Evolutionary conservation across 1,139 yeast genomes (phyloP), one percentile per base, ranked within the genome.

Genomic region (Diutina neorugosa): DNA sequence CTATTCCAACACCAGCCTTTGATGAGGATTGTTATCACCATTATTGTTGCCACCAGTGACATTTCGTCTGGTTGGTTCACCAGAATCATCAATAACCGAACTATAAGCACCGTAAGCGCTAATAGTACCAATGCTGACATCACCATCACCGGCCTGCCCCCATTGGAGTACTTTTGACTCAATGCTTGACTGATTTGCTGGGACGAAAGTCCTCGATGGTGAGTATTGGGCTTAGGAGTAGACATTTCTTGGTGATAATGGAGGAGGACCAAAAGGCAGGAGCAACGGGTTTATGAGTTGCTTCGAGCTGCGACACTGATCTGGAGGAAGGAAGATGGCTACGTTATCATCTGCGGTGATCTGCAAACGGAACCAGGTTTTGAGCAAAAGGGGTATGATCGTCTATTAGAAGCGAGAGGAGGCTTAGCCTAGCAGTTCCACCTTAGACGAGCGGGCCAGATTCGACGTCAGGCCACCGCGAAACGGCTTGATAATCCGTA

Each of bases 401-500:
- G 37, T 31, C 37, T 11, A 31, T 31, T 31, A 31, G 16, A 31
- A n/a, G 37, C 37, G 25, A 23, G 25, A 31, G 12, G 14, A 4
- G 9, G 14, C 16, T 16, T 40, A 40, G 4, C n/a, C 19, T 2
- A 40, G 20, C 43, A 18, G 20, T 25, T 46, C 50, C 21, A 46
- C 50, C 16, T 46, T 46, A 4, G 37, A 23, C 21, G 37, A 21
- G 16, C 50, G 37, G 21, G 12, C 40, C 50, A 27, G 41, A n/a
- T 46, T 46, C 8, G 27, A 7, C 7, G 37, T 19, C 50, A 46
- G 50, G 14, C 50, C 50, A 11, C 50, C 50, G 27, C 50, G 14
- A n/a, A 46, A 46, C 50, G 93, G 91, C 63, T 82, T 83, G 46
- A 85, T 81, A 21, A 84, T 84, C 55, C 82, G 69, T 55, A 80